Base-by-base conservation (phyloP, 1,139 yeast genomes). In the Nadsonia starkeyi-henricii region DNA sequence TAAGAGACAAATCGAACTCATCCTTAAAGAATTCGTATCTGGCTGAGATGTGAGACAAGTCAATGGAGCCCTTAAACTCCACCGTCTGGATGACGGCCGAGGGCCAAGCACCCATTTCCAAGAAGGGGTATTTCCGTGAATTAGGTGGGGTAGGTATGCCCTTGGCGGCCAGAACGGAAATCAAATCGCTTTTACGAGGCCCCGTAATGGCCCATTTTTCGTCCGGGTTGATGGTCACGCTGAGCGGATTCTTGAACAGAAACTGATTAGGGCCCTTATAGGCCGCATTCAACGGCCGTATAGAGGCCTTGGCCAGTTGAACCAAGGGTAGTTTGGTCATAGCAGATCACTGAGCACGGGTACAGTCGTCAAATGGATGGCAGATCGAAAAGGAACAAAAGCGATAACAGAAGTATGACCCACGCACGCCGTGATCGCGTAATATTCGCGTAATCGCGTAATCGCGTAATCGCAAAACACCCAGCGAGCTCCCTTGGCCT, bases 11-110 rank as follows among this genome's bases (percentile, higher is more conserved):
- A 62, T 91, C 96, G 55, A 83, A 81, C 48, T 82, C 80, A 65
- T 83, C 96, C 53, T 89, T 81, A 60, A 76, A 84, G 46, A 79
- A 78, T 63, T 91, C 98, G 59, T 86, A 91, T 47, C 98, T 66
- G 1, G 97, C 96, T 45, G 94, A 79, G 47, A 91, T 60, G 65
- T 89, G 94, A 1, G 88, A 85, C 47, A 79, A 83, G 41, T 60
- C 59, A 36, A 64, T 57, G 0, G 66, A 71, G 13, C 84, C 81
- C n/a, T 84, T 83, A 60, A 88, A 88, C 58, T 79, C 78, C 20
- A 89, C 69, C 50, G 78, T 63, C 52, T 73, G 73, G 15, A 72
- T 69, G 1, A 65, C 75, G 46, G 72, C 70, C 13, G 68, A 58
- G 0, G 77, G 77, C 76, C 77, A 72, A 2, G 54, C 50, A 3